Conservation (phyloP, 1,139 yeast genomes). For the Candida sojae region DNA sequence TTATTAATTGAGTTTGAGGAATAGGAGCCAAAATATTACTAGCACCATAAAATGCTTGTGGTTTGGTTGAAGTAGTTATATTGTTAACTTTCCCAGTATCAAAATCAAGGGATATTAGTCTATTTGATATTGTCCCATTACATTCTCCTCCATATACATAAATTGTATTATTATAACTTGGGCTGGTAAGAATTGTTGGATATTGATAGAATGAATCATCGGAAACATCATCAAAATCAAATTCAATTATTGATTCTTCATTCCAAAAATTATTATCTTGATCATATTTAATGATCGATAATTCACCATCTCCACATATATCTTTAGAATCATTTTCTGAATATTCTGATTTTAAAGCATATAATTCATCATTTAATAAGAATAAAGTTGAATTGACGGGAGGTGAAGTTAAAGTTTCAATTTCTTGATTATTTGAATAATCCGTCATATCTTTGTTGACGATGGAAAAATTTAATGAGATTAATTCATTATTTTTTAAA, state of each 20-base stretch:
- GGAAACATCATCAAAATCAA: constrained; percentile 24
- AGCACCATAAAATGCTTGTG: constrained; percentile 47
- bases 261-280: constrained; percentile 27
- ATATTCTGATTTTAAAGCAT: constrained; percentile 20
- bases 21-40: constrained; percentile 40
- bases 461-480: constrained; percentile 36
- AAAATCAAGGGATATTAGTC: constrained; percentile 37
- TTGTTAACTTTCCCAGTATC: constrained; percentile 26
- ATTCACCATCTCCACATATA: constrained; percentile 29
- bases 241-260: constrained; percentile 10
- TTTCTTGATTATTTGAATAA: constrained; percentile 21
- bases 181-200: constrained; percentile 33
- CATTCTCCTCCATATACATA: constrained; percentile 46
- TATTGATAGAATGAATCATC: constrained; percentile 33
- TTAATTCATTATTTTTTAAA: constrained; percentile 37
- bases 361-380: constrained; percentile 29
- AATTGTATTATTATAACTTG: constrained; percentile 23
- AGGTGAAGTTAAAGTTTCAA: constrained; percentile 28
- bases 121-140: constrained; percentile 20
- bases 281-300: constrained; percentile 26
- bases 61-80: constrained; percentile 45
- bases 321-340: constrained; percentile 16
- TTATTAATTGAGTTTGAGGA: constrained; percentile 37
- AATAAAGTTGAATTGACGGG: constrained; percentile 37
- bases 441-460: constrained; percentile 23